Conservation (phyloP, 2,329 filamentous ascomycete genomes). For the Fusarium coicis region DNA sequence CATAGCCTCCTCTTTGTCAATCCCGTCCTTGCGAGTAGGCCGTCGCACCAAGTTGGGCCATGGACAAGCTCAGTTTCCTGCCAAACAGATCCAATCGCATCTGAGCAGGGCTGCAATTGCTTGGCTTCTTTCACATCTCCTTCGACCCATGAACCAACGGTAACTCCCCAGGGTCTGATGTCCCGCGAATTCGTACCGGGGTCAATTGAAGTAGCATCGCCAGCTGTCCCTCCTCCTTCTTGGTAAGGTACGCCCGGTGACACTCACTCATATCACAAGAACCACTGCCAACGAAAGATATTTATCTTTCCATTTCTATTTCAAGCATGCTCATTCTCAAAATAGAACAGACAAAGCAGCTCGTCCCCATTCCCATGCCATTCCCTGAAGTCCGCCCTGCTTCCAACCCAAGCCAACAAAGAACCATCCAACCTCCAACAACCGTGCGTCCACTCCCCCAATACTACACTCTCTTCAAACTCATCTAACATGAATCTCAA, state of each 20-base stretch:
- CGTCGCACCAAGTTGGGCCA: neutral
- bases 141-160: neutral
- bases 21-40: neutral
- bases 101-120: accelerated
- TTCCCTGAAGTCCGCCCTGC: neutral
- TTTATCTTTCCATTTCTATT: neutral
- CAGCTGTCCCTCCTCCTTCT: accelerated
- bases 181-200: neutral
- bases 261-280: neutral
- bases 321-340: accelerated
- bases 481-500: neutral
- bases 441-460: neutral
- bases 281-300: neutral
- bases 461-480: neutral
- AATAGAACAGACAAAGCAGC: neutral
- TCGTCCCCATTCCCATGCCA: too few species aligned
- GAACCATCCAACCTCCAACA: neutral
- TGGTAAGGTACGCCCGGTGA: neutral
- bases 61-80: neutral
- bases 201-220: neutral
- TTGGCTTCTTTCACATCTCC: neutral
- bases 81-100: neutral
- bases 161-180: neutral
- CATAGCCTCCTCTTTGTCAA: neutral
- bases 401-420: neutral